Base-by-base conservation (phyloP, 352 stramenopile species). In the Pythium phragmiticola region DNA sequence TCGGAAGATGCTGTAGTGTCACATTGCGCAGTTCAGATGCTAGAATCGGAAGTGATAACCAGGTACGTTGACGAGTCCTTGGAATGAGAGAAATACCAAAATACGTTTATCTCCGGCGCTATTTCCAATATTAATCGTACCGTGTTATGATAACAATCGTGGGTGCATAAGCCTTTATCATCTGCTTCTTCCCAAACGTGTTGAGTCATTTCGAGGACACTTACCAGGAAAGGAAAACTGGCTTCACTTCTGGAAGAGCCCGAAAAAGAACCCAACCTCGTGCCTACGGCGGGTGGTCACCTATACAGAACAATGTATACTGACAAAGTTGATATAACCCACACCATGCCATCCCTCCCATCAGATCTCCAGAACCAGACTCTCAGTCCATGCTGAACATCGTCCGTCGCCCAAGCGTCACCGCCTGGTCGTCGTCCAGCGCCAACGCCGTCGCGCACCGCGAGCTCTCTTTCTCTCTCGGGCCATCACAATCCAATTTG, bases 271-370 rank as follows among this genome's bases (percentile, higher is more conserved):
- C 47, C 47, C 47, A 54, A 54, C 28, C 23, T 19, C 4, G 28
- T 21, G 7, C 3, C 11, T 3, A 6, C n/a, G 58, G 45, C 37
- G 58, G 21, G 58, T 28, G 7, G 48, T 58, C 48, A 33, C 37
- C 21, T 60, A 39, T 65, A 39, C 45, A 50, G 26, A 2, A 17
- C 2, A 19, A 8, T 23, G 8, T 0, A 4, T 33, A 39, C 13
- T 33, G 7, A 21, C 26, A 30, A 5, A 30, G 2, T 30, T 3
- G 26, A 30, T 30, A 3, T 58, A 65, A 65, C 58, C 47, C 48
- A 65, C 46, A 39, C 28, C 45, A 36, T 58, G 58, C 33, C 58
- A 36, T 65, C 58, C 8, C 3, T 33, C 48, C 58, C 34, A n/a
- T 28, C 42, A 50, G 34, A 57, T 65, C 48, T 65, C 58, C 50